Evolutionary conservation across 495 filamentous ascomycete species (phyloP), one percentile per base, ranked within the genome.

Genomic region (Penicillium paxilli): DNA sequence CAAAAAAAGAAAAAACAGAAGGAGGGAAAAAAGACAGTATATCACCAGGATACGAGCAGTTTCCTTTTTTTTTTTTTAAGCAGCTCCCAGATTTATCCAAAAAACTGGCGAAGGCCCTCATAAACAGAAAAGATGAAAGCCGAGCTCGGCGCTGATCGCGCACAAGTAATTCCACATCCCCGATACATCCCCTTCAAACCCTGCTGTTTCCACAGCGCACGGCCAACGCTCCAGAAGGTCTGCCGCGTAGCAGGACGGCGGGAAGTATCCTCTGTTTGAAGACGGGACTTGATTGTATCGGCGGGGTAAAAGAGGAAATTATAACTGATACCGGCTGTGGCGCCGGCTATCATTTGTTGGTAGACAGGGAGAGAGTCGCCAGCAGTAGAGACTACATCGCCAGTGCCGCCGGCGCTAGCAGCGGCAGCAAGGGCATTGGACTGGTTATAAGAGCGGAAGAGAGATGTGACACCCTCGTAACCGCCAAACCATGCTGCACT

Each of bases 271-370:
- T 88, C 83, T 0, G 95, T 98, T 69, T 99, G 94, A 86, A 99
- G 95, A 6, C 93, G 83, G 9, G 87, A 92, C 69, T 98, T 98
- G 74, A 98, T 87, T 1, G 94, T 97, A 65, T 98, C 94, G 35
- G 95, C 94, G 0, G 94, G 94, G 70, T 92, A 98, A 76, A 96
- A 96, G 23, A 96, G 66, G 62, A 98, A 96, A 62, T 98, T 98
- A 67, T 98, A 98, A 49, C 82, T 84, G 75, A 98, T 89, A 40
- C 94, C 94, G 17, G 93, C 92, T 12, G 85, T 78, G n/a, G 92
- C 92, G n/a, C 92, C 92, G 12, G 91, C 89, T 9, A 90, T 69
- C 61, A 94, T 85, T 68, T 94, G 89, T 63, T 96, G 90, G 70
- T 84, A 83, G n/a, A 96, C 59, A 5, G 72, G 60, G 5, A 76